These are phyloP conservation scores for Pichia pseudocactophila DNA, from an alignment of 805 yeast species.

Conservation along the genomic window DNA sequence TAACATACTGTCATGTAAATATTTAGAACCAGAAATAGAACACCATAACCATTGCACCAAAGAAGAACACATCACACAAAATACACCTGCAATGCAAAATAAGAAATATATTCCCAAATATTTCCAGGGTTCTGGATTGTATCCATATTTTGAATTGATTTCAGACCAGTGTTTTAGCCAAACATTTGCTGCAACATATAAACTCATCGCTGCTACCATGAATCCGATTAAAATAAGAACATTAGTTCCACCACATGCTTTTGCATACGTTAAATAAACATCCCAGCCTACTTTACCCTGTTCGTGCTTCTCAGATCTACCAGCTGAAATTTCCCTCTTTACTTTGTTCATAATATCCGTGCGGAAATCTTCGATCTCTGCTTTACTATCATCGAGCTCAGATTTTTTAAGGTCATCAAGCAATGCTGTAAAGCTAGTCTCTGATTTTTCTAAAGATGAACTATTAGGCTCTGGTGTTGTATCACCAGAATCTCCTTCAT, in stretches of 20 bases:
- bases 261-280: conserved; percentile 75
- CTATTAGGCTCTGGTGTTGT: conserved; percentile 10
- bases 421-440: conserved; percentile 15
- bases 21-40: conserved; percentile 72
- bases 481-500: background rate
- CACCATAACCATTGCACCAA: conserved; percentile 71
- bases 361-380: conserved; percentile 43
- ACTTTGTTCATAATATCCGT: conserved; percentile 28
- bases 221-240: conserved; percentile 50
- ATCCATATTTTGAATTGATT: conserved; percentile 57
- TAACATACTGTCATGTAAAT: conserved; percentile 71
- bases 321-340: conserved; percentile 32
- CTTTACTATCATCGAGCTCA: conserved; percentile 44
- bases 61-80: conserved; percentile 54
- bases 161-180: conserved; percentile 99
- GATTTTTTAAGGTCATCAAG: conserved; percentile 27
- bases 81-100: conserved; percentile 62
- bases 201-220: conserved; percentile 48
- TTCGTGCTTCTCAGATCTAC: conserved; percentile 70
- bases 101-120: conserved; percentile 70
- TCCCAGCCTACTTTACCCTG: conserved; percentile 91
- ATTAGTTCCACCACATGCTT: conserved; percentile 69
- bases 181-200: conserved; percentile 63
- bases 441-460: conserved; percentile 13
- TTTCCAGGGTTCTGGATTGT: conserved; percentile 61